Conservation (phyloP, 2,329 filamentous ascomycete species). For the Thermoascus crustaceus region DNA sequence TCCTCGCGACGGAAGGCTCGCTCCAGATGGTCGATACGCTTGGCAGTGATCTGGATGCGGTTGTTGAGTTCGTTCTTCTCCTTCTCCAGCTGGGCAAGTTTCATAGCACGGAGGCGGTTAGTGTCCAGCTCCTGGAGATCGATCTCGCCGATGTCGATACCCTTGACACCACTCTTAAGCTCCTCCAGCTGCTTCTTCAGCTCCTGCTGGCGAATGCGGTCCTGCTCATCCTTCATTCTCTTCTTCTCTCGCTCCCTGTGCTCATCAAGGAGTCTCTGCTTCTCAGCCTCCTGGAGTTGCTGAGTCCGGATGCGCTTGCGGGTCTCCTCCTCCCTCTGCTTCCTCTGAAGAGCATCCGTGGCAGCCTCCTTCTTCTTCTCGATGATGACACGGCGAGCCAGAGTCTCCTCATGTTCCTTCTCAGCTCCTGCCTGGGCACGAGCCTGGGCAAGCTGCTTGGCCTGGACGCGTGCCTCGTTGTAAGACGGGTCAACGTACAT, state of each 20-base stretch:
- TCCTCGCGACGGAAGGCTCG: conserved; percentile 95
- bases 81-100: conserved; percentile 89
- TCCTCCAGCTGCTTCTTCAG: conserved; percentile 88
- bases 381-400: conserved; percentile 82
- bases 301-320: conserved; percentile 80
- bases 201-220: conserved; percentile 85
- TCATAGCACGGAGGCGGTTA: conserved; percentile 84
- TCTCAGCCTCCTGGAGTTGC: conserved; percentile 82
- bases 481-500: conserved; percentile 91
- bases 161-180: conserved; percentile 79
- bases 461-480: conserved; percentile 70
- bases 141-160: conserved; percentile 61
- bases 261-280: conserved; percentile 81
- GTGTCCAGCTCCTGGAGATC: conserved; percentile 82
- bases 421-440: conserved; percentile 83
- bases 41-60: conserved; percentile 81
- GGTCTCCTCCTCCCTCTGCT: conserved; percentile 86
- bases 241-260: conserved; percentile 83
- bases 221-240: conserved; percentile 76
- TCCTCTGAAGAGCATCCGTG: conserved; percentile 77
- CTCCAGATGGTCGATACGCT: conserved; percentile 94
- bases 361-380: conserved; percentile 95
- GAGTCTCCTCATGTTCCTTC: conserved; percentile 76
- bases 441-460: conserved; percentile 69
- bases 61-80: conserved; percentile 96